These are phyloP conservation scores for Camellia japonica DNA, from an alignment of 148 eudicot species.

Conservation along the genomic window DNA sequence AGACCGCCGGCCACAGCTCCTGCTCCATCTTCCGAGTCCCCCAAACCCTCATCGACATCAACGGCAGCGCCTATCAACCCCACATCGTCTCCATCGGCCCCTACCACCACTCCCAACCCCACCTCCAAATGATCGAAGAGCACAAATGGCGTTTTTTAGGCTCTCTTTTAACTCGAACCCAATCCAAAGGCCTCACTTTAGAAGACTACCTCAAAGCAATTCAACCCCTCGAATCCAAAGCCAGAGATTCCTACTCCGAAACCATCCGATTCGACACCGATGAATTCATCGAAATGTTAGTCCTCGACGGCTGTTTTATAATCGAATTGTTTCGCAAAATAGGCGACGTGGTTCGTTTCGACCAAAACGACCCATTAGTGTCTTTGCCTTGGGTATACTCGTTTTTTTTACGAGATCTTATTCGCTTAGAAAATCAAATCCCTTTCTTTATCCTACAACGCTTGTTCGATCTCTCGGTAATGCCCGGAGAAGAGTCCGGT, in stretches of 20 bases:
- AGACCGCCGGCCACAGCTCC: constrained; percentile 50
- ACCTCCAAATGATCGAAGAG: constrained; percentile 65
- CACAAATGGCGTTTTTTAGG: constrained; percentile 72
- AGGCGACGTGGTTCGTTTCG: constrained; percentile 34
- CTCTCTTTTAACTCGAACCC: constrained; percentile 26
- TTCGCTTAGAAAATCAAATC: constrained; percentile 72
- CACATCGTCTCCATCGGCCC: constrained; percentile 76
- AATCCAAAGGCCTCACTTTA: constrained; percentile 21
- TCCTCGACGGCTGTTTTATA: constrained; percentile 80
- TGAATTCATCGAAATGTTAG: constrained; percentile 64
- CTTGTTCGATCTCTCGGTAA: constrained; percentile 49
- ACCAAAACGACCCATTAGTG: constrained; percentile 58
- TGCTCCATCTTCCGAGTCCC: constrained; percentile 83
- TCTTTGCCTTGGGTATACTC: constrained; percentile 70
- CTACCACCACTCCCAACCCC: constrained; percentile 47
- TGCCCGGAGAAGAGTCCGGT: constrained; percentile 12
- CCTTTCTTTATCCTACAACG: constrained; percentile 60
- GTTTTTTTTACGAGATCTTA: constrained; percentile 58
- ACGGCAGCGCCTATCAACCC: constrained; percentile 56
- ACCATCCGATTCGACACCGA: constrained; percentile 16
- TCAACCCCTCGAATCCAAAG: constrained; percentile 39
- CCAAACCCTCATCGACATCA: constrained; percentile 43
- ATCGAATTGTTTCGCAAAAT: constrained; percentile 66
- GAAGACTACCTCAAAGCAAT: constrained; percentile 38
- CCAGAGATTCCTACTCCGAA: constrained; percentile 63